Conservation (phyloP, 441 rosid species). For the Francoa sonchifolia region DNA sequence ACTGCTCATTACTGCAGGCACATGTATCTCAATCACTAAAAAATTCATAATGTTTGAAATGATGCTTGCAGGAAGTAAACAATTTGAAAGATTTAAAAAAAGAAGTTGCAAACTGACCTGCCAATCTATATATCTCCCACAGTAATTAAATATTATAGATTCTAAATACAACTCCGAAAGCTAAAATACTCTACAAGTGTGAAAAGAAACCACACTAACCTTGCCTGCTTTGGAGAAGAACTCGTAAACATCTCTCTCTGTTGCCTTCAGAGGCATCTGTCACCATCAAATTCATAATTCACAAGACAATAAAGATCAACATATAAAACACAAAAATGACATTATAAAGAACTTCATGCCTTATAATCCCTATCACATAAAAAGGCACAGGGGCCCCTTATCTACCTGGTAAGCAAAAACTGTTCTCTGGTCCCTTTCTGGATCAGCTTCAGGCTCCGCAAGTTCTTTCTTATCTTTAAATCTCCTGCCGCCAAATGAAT, state of each 20-base stretch:
- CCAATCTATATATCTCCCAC: background rate
- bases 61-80: constrained; percentile 4
- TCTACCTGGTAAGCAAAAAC: constrained; percentile 90
- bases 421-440: constrained; percentile 92
- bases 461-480: constrained; percentile 67
- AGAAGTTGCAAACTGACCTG: background rate
- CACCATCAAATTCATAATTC: constrained; percentile 12
- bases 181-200: background rate
- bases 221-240: constrained; percentile 91
- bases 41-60: constrained; percentile 10
- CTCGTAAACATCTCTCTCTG: constrained; percentile 83
- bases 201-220: constrained; percentile 31
- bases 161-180: background rate
- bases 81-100: background rate
- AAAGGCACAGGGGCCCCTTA: constrained; percentile 1
- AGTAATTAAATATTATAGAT: background rate
- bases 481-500: constrained; percentile 30
- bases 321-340: constrained; percentile 1
- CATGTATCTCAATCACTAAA: constrained; percentile 16
- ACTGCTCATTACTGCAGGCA: constrained; percentile 17
- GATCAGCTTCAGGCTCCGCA: constrained; percentile 79
- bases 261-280: constrained; percentile 91
- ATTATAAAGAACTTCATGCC: background rate
- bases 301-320: constrained; percentile 5
- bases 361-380: constrained; percentile 9